Base-by-base conservation (phyloP, 1,284 basidiomycete species). In the Puccinia sorghi region DNA sequence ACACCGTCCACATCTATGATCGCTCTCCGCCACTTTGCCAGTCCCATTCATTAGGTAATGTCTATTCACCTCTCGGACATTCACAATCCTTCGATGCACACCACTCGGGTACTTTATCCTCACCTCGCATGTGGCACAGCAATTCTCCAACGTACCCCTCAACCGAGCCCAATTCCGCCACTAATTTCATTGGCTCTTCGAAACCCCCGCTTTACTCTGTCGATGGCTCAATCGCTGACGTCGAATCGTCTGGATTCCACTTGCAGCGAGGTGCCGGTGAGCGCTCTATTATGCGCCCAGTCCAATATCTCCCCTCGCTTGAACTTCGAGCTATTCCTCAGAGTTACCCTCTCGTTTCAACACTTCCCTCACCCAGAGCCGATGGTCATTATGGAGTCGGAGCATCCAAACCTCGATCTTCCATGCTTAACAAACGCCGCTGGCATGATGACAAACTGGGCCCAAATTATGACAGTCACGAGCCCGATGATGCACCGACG, bases 21-120 rank as follows among this genome's bases (percentile, higher is more conserved):
- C 50, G 20, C n/a, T 39, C 39, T 48, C 25, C n/a, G 43, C 39
- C 25, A 15, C 37, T 50, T 63, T 27, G 43, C 13, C 56, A 63
- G 43, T 32, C 56, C 41, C 20, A 43, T 27, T 50, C 72, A 9
- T 15, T 56, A 20, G n/a, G 17, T 3, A 41, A 13, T 22, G 52
- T 13, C 15, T 50, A 57, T 50, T 48, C 54, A 27, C 41, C 72
- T 13, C 22, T 73, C 11, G 56, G 43, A 11, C 37, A 39, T 43
- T 20, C 57, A n/a, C 57, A 54, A 17, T 22, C 43, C 20, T 61
- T 73, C 48, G 72, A 73, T 61, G 57, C 43, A 41, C 72, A 63
- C 27, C 46, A 46, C 25, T 70, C 67, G 20, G 43, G 43, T 61
- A 46, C 56, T 7, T 63, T 61, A n/a, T 46, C 57, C 11, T 73